Conservation (phyloP, 345 rosid species). For the Arabidopsis thaliana region TAIR10.1 NC_003070.9:1212501-1213000, state of each 20-base stretch:
- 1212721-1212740: conserved; percentile 68
- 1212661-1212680: conserved; percentile 83
- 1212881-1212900: conserved; percentile 60
- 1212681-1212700: conserved; percentile 62
- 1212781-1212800: conserved; percentile 65
- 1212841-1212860: conserved; percentile 77
- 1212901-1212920: conserved; percentile 49
- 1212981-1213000: conserved; percentile 61
- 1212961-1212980: conserved; percentile 74
- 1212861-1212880: conserved; percentile 64
- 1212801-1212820: conserved; percentile 79
- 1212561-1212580: conserved; percentile 65
- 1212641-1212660: conserved; percentile 82
- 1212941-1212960: conserved; percentile 70
- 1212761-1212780: conserved; percentile 71
- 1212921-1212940: conserved; percentile 52
- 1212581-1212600: conserved; percentile 83
- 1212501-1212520: conserved; percentile 53
- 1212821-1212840: conserved; percentile 70
- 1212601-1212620: conserved; percentile 86
- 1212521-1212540: conserved; percentile 55
- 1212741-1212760: conserved; percentile 67
- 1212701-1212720: conserved; percentile 53
- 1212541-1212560: conserved; percentile 64
- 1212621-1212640: conserved; percentile 80